Percentiles rank a stretch among this genome's conserved stretches.
Conservation (phyloP, 148 eudicot species). For the Spergularia marina region DNA sequence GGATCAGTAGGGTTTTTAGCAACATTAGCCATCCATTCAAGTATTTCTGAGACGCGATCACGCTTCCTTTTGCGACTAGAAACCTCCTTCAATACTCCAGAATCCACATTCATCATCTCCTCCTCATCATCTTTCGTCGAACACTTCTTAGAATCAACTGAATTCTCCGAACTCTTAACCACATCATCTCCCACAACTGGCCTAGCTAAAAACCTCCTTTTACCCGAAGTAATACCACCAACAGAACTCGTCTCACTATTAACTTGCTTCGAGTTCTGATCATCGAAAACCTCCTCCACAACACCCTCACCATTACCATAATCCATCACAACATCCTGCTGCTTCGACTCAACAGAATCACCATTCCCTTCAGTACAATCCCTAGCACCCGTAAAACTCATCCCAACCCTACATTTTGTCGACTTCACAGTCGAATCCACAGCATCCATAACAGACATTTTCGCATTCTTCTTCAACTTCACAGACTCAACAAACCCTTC, state of each 20-base stretch:
- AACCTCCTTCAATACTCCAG: constrained; percentile 25
- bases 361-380: constrained; percentile 16
- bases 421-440: not conserved
- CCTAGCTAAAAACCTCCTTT: constrained; percentile 21
- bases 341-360: not conserved
- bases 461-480: not conserved
- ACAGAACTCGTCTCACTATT: constrained; percentile 35
- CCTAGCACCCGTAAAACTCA: constrained; percentile 21
- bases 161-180: constrained; percentile 26
- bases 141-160: constrained; percentile 23
- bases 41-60: constrained; percentile 31
- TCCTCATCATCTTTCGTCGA: constrained; percentile 23
- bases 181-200: constrained; percentile 18
- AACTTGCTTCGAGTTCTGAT: constrained; percentile 22
- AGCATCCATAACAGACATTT: constrained; percentile 10
- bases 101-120: constrained; percentile 22
- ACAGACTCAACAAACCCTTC: constrained; percentile 5
- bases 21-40: constrained; percentile 55
- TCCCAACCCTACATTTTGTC: constrained; percentile 16
- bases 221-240: constrained; percentile 18
- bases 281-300: constrained; percentile 16
- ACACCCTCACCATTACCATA: constrained; percentile 4
- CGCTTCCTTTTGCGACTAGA: constrained; percentile 50
- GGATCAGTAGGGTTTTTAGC: constrained; percentile 73
- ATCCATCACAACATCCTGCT: not conserved